These are phyloP conservation scores for Phialophora macrospora DNA, from an alignment of 2,329 filamentous ascomycete species.

Conservation along the genomic window DNA sequence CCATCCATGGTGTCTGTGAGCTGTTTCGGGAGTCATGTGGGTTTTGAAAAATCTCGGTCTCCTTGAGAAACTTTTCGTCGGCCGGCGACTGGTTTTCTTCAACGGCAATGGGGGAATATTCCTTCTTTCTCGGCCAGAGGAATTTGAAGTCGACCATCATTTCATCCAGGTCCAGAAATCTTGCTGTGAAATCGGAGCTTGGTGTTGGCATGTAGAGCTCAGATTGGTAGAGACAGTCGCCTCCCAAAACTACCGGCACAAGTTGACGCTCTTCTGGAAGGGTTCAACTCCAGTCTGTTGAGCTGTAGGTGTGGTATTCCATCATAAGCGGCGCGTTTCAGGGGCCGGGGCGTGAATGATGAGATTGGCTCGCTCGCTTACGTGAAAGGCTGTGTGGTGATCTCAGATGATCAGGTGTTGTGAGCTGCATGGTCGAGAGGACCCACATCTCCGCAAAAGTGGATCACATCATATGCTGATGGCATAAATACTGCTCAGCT, in stretches of 20 bases:
- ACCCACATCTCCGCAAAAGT: too few species aligned
- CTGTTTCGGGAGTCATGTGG: not conserved
- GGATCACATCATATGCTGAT: too few species aligned
- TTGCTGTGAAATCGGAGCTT: slow-evolving; percentile 2
- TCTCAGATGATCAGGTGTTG: not conserved
- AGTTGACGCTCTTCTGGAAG: too few species aligned
- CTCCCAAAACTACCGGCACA: too few species aligned
- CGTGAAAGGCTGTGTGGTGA: not conserved
- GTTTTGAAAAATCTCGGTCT: not conserved
- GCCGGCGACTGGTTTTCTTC: slow-evolving; percentile 1
- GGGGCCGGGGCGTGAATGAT: not conserved
- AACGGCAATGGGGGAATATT: not conserved
- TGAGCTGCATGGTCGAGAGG: too few species aligned
- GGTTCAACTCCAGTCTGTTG: too few species aligned
- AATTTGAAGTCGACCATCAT: slow-evolving; percentile 17
- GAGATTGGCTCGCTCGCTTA: slow-evolving; percentile 6
- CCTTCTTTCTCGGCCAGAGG: not conserved
- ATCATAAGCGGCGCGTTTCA: too few species aligned
- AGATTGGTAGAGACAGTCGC: not conserved
- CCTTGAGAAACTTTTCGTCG: not conserved
- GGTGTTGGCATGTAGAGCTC: not conserved
- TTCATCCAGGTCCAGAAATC: slow-evolving; percentile 9
- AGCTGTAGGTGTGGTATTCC: too few species aligned
- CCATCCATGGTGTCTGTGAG: not conserved
- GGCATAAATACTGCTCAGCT: too few species aligned